These are phyloP conservation scores for Ceratocystis lukuohia DNA, from an alignment of 2,329 filamentous ascomycete genomes.

Conservation along the genomic window DNA sequence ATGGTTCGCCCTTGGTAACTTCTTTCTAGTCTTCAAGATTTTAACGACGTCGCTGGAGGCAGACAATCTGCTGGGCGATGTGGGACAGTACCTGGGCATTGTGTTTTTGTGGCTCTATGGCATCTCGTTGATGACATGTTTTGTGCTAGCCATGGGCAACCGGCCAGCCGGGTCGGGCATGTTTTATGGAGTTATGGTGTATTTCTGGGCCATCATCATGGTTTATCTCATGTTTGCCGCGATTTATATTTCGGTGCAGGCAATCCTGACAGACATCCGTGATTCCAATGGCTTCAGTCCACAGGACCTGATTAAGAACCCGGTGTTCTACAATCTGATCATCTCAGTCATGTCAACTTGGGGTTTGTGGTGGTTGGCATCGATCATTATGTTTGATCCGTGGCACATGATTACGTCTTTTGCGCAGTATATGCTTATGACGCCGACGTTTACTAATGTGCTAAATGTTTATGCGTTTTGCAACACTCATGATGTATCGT, in stretches of 20 bases:
- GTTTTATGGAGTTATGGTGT: slow-evolving; percentile 94
- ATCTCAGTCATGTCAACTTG: slow-evolving; percentile 87
- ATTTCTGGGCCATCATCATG: slow-evolving; percentile 96
- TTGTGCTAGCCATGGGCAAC: slow-evolving; percentile 88
- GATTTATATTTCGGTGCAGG: slow-evolving; percentile 80
- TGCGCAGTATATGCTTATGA: slow-evolving; percentile 82
- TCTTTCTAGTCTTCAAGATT: slow-evolving; percentile 98
- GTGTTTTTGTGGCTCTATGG: slow-evolving; percentile 96
- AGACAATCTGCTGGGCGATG: slow-evolving; percentile 54
- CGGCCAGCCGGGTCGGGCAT: slow-evolving; percentile 85
- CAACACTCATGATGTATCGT: slow-evolving; percentile 99
- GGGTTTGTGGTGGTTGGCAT: slow-evolving; percentile 81
- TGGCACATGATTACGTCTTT: slow-evolving; percentile 99
- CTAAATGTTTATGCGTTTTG: slow-evolving; percentile 98
- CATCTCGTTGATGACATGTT: slow-evolving; percentile 81
- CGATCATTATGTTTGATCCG: slow-evolving; percentile 88
- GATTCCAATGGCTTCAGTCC: slow-evolving; percentile 52
- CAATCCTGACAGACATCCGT: slow-evolving; percentile 58
- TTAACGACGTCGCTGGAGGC: slow-evolving; percentile 73
- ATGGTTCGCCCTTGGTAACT: slow-evolving; percentile 97
- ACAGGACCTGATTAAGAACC: slow-evolving; percentile 65
- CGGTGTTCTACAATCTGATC: slow-evolving; percentile 84
- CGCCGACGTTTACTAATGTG: slow-evolving; percentile 98
- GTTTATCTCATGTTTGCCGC: slow-evolving; percentile 91
- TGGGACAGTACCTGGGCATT: slow-evolving; percentile 68